Evolutionary conservation across 169 alveolate genomes (phyloP).

Genomic region (Babesia gibsoni): DNA sequence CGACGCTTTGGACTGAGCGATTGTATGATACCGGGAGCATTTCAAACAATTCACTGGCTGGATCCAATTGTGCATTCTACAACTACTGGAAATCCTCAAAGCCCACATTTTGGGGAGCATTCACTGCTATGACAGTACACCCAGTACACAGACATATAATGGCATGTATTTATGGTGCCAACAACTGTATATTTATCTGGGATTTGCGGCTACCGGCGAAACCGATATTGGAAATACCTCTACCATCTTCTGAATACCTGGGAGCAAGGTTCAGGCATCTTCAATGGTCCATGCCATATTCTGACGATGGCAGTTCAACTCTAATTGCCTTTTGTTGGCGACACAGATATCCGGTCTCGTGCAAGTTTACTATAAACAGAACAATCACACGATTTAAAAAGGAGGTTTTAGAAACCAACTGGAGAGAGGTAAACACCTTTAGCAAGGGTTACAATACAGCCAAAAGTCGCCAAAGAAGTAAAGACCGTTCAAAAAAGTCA

Average conservation of each 20-base stretch:
- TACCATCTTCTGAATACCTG: conserved; percentile 62
- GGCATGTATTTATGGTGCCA: conserved; percentile 63
- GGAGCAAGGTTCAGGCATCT: conserved; percentile 66
- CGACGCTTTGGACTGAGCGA: conserved; percentile 50
- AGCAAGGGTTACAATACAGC: no score
- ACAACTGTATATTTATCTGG: conserved; percentile 67
- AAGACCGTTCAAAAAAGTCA: no score
- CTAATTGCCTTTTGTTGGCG: conserved; percentile 58
- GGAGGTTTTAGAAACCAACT: conserved; percentile 13
- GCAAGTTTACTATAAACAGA: conserved; percentile 23
- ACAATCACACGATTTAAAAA: conserved; percentile 27
- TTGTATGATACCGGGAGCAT: neutral
- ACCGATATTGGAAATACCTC: conserved; percentile 71
- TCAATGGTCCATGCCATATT: conserved; percentile 49
- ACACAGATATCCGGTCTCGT: conserved; percentile 10
- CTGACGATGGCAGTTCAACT: neutral
- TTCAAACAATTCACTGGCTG: conserved; percentile 8
- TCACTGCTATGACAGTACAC: conserved; percentile 67
- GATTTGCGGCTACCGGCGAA: conserved; percentile 66
- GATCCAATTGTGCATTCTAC: conserved; percentile 26
- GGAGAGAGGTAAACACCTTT: neutral
- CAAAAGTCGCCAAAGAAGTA: no score
- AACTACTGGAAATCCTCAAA: conserved; percentile 30
- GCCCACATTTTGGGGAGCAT: conserved; percentile 55
- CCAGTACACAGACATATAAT: conserved; percentile 62